Percentiles rank a stretch among this genome's conserved stretches.
Evolutionary conservation across 2,329 filamentous ascomycete species (phyloP).

Genomic region (Stachybotrys echinatus): DNA sequence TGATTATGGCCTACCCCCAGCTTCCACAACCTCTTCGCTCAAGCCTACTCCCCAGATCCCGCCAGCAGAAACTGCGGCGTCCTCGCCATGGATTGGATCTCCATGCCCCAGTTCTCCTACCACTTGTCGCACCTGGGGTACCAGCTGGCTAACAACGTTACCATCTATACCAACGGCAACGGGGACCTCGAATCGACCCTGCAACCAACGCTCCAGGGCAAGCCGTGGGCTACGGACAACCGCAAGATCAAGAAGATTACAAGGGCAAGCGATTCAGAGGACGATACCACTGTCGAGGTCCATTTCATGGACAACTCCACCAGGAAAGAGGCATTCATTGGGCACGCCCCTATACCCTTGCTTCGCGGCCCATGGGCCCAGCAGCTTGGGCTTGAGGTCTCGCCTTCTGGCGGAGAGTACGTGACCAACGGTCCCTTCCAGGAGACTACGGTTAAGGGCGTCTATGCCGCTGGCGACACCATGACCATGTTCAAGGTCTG

Average conservation of each 20-base stretch:
- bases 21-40: conserved; percentile 1
- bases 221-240: neutral
- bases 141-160: neutral
- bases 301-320: neutral
- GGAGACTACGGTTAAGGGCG: neutral
- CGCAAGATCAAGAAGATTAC: neutral
- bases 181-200: neutral
- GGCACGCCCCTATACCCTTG: neutral
- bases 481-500: neutral
- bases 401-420: neutral
- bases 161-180: neutral
- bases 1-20: too few species aligned
- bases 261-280: neutral
- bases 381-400: neutral
- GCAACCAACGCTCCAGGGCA: neutral
- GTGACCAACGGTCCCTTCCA: neutral
- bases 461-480: neutral
- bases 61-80: neutral
- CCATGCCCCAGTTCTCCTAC: neutral
- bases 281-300: neutral
- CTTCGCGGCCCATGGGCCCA: neutral
- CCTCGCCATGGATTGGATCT: neutral
- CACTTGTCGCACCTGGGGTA: neutral
- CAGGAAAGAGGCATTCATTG: neutral
- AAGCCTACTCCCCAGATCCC: neutral